Evolutionary conservation across 2,329 filamentous ascomycete species (phyloP).

Genomic region (Aureobasidium mangrovei): DNA sequence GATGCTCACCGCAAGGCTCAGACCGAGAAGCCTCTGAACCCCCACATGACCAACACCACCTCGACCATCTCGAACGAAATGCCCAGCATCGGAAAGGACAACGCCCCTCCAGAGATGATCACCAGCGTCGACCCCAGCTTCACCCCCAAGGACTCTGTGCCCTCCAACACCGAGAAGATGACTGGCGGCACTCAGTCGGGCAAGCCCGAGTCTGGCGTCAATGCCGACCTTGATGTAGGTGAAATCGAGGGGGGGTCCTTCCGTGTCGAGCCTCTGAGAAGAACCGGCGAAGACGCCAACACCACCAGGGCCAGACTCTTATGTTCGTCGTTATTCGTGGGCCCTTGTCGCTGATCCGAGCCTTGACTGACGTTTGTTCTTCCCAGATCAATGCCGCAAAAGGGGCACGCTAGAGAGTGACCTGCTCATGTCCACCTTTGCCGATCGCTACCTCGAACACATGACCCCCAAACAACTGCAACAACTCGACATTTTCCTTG

Average conservation of each 20-base stretch:
- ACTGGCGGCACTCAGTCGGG: constrained; percentile 53
- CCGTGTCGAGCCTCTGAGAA: constrained; percentile 78
- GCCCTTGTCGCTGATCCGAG: constrained; percentile 1
- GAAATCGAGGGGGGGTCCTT: constrained; percentile 83
- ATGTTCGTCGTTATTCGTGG: constrained; percentile 41
- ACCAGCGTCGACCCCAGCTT: constrained; percentile 48
- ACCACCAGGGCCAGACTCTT: constrained; percentile 85
- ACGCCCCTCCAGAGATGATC: constrained; percentile 52
- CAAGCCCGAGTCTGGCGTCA: constrained; percentile 37
- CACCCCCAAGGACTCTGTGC: constrained; percentile 49
- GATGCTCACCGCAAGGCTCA: constrained; percentile 48
- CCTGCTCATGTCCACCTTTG: constrained; percentile 92
- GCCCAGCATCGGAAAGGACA: constrained; percentile 49
- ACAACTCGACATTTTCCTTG: constrained; percentile 37
- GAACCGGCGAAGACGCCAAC: constrained; percentile 70
- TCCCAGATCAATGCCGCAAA: constrained; percentile 86
- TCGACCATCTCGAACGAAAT: constrained; percentile 56
- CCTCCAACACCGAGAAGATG: constrained; percentile 56
- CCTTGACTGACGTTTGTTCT: constrained; percentile 18
- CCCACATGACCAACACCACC: constrained; percentile 55
- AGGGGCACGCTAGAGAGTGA: constrained; percentile 93
- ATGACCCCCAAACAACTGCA: constrained; percentile 51
- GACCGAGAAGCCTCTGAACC: constrained; percentile 50
- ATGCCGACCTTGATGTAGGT: constrained; percentile 67
- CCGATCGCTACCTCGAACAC: constrained; percentile 61